Conservation (phyloP, 805 yeast species). For the Sungouiella blattae region DNA sequence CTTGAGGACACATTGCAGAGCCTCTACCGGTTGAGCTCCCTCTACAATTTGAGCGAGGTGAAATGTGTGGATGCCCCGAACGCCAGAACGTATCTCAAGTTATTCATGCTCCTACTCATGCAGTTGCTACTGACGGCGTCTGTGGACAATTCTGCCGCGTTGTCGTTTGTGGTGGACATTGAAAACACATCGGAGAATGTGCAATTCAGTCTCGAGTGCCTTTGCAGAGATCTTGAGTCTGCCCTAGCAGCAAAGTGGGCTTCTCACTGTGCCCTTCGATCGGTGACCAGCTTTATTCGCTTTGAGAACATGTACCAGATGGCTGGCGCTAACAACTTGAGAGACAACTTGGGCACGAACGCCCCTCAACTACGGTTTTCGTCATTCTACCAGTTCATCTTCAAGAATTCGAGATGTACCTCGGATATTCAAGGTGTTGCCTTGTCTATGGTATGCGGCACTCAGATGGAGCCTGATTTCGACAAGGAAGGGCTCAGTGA, state of each 20-base stretch:
- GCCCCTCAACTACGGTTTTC: slow-evolving; percentile 26
- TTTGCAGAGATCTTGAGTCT: slow-evolving; percentile 4
- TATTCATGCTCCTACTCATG: not conserved
- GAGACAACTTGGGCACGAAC: slow-evolving; percentile 18
- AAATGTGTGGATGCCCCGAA: not conserved
- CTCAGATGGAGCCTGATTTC: not conserved
- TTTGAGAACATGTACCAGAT: slow-evolving; percentile 21
- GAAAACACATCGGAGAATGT: not conserved
- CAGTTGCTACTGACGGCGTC: not conserved
- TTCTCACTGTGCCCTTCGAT: slow-evolving; percentile 9
- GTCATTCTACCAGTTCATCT: slow-evolving; percentile 18
- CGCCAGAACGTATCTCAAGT: not conserved
- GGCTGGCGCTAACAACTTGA: slow-evolving; percentile 4
- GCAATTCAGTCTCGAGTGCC: not conserved
- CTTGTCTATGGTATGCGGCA: not conserved
- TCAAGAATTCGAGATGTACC: not conserved
- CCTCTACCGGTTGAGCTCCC: not conserved
- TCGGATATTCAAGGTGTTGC: not conserved
- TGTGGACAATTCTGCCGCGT: not conserved
- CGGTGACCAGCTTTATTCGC: slow-evolving; percentile 6
- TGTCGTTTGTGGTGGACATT: not conserved
- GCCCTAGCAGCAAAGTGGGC: slow-evolving; percentile 17
- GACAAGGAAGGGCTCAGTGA: not conserved
- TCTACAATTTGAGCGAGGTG: not conserved
- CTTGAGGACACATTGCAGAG: not conserved